Conservation (phyloP, 345 rosid species). For the Trapa bicornis region DNA sequence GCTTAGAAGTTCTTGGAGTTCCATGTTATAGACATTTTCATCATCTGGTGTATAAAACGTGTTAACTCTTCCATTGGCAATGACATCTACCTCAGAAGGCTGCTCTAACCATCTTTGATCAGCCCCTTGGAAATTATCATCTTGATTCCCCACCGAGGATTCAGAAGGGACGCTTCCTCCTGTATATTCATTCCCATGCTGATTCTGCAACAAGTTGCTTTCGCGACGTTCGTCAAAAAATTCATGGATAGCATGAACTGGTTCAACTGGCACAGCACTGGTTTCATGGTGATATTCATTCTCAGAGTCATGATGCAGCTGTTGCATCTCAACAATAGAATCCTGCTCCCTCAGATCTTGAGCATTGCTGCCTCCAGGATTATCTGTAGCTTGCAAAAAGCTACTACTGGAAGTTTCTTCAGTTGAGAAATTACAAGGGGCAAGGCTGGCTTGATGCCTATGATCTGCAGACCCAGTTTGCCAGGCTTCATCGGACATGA, state of each 20-base stretch:
- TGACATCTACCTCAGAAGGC: constrained; percentile 35
- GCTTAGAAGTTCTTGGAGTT: constrained; percentile 74
- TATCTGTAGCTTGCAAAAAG: constrained; percentile 13
- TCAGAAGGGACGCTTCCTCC: constrained; percentile 27
- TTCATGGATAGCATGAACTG: constrained; percentile 27
- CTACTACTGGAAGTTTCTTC: constrained; percentile 17
- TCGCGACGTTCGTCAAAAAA: constrained; percentile 24
- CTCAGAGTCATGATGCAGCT: constrained; percentile 27
- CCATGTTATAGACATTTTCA: constrained; percentile 48
- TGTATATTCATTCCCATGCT: constrained; percentile 26
- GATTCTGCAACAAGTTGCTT: constrained; percentile 23
- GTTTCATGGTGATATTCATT: constrained; percentile 33
- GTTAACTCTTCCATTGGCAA: constrained; percentile 32
- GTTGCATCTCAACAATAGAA: constrained; percentile 24
- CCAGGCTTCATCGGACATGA: background rate
- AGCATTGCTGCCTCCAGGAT: constrained; percentile 22
- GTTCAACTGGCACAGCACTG: constrained; percentile 25
- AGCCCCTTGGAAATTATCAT: constrained; percentile 37
- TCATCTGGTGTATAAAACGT: constrained; percentile 48
- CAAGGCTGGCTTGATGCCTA: constrained; percentile 5
- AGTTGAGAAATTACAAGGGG: constrained; percentile 15
- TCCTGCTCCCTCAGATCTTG: constrained; percentile 21
- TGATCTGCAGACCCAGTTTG: constrained; percentile 7
- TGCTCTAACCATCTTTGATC: constrained; percentile 44
- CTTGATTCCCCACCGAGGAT: constrained; percentile 19